Base-by-base conservation (phyloP, 2,329 filamentous ascomycete species). In the Phaeoacremonium minimum region DNA sequence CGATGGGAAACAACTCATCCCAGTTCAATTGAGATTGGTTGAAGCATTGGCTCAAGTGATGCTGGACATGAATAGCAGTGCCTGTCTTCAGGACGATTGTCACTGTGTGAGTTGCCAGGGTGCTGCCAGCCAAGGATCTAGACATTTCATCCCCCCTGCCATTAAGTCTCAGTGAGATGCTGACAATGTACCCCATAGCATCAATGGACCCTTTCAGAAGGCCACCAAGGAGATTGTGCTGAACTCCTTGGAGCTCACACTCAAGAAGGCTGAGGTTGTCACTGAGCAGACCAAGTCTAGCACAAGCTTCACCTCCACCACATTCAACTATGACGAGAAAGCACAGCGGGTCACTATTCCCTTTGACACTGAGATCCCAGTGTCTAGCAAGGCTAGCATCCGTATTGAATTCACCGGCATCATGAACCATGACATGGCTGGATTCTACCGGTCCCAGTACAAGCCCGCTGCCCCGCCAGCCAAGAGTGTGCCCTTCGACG, bases 341-440 rank as follows among this genome's bases (percentile, higher is more conserved):
- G 83, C 83, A 45, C 90, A 97, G 67, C 82, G 91, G 42, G 86
- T 81, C 28, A 90, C 83, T 38, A 73, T 98, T 49, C 69, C 71
- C 48, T 95, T 98, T 58, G 64, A 48, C 32, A 56, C 85, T 46
- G 81, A 85, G 52, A 68, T 96, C 20, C 74, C 82, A 14, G 69
- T 76, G 19, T 74, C 83, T 16, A 71, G 80, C 41, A 80, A 85
- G 56, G 82, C 83, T 16, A 82, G 52, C 79, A 77, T 49, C 36
- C 60, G 60, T 22, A 63, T 73, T 40, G 57, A 60, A 30, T 95
- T 94, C 63, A 82, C 77, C 8, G 89, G 89, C 28, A 75, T 72
- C 30, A 68, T 95, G 53, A 95, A 95, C 61, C 87, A 95, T 60
- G 91, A 93, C 66, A 95, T 97, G 88, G 90, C 90, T 33, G 91